Percentiles rank a stretch among this genome's conserved stretches.
phyloP scores from a whole-genome alignment of 2,329 filamentous ascomycete genomes.

The Fusarium chaquense region DNA sequence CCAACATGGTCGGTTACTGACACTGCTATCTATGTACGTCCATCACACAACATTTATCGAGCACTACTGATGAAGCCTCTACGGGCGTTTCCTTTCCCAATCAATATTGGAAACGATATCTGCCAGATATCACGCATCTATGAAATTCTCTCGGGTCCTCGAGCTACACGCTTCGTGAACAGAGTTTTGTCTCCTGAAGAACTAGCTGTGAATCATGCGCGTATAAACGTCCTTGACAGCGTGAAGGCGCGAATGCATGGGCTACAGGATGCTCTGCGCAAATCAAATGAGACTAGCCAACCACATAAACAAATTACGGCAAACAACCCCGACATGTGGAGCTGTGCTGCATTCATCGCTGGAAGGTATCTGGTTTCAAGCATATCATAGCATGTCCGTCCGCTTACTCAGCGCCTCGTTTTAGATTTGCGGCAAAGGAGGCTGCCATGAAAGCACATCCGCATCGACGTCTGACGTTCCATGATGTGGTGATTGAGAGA shows the following conservation, averaged over 20 bases:
- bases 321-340: slow-evolving; percentile 50
- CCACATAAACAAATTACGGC: slow-evolving; percentile 6
- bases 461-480: slow-evolving; percentile 68
- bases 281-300: neutral
- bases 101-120: slow-evolving; percentile 83
- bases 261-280: neutral
- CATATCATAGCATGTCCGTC: neutral
- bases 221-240: slow-evolving; percentile 31
- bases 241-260: neutral
- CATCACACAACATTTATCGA: neutral
- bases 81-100: slow-evolving; percentile 69
- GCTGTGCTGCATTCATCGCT: slow-evolving; percentile 52
- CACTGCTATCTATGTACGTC: neutral
- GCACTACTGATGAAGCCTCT: slow-evolving; percentile 49
- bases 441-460: slow-evolving; percentile 79
- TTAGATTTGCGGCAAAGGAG: slow-evolving; percentile 79
- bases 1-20: slow-evolving; percentile 13
- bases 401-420: slow-evolving; percentile 14
- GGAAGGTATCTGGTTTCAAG: slow-evolving; percentile 48
- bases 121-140: slow-evolving; percentile 76
- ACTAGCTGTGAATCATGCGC: slow-evolving; percentile 40
- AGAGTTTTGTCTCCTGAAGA: slow-evolving; percentile 60
- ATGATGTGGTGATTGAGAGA: slow-evolving; percentile 66
- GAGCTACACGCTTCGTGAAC: slow-evolving; percentile 59
- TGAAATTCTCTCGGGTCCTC: slow-evolving; percentile 63